Percentiles rank a stretch among this genome's conserved stretches.
Conservation (phyloP, 306 rosid genomes). For the Vigna unguiculata region DNA sequence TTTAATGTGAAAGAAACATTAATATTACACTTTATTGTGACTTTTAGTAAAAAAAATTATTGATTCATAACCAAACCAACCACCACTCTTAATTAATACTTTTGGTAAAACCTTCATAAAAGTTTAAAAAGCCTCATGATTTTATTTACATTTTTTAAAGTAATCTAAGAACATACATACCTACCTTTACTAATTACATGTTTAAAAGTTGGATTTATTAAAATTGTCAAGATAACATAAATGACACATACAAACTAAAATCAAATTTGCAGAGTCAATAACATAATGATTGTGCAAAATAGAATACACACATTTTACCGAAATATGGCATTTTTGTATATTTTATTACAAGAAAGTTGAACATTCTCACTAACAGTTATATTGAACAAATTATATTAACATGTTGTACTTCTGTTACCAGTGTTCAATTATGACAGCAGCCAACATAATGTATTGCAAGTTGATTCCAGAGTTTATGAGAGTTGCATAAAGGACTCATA, state of each 20-base stretch:
- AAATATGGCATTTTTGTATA: neutral
- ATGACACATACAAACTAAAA: neutral
- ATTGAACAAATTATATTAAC: neutral
- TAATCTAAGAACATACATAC: neutral
- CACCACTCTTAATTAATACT: neutral
- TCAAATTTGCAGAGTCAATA: neutral
- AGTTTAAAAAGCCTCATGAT: neutral
- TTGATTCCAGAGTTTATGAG: constrained; percentile 29
- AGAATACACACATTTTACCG: neutral
- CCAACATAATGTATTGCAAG: constrained; percentile 29
- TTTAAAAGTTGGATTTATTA: neutral
- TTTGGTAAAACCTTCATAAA: neutral
- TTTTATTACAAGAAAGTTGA: neutral
- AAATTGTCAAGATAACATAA: neutral
- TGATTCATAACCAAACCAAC: neutral
- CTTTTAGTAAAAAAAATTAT: neutral
- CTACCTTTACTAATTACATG: neutral
- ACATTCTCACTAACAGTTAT: neutral
- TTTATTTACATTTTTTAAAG: neutral
- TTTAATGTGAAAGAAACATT: neutral
- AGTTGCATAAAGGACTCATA: constrained; percentile 31
- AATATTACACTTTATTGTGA: neutral
- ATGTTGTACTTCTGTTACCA: constrained; percentile 15
- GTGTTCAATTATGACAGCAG: constrained; percentile 34
- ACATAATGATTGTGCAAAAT: neutral